Evolutionary conservation across 1,284 basidiomycete species (phyloP), one percentile per base, ranked within the genome.

Genomic region (Pholiota adiposa): DNA sequence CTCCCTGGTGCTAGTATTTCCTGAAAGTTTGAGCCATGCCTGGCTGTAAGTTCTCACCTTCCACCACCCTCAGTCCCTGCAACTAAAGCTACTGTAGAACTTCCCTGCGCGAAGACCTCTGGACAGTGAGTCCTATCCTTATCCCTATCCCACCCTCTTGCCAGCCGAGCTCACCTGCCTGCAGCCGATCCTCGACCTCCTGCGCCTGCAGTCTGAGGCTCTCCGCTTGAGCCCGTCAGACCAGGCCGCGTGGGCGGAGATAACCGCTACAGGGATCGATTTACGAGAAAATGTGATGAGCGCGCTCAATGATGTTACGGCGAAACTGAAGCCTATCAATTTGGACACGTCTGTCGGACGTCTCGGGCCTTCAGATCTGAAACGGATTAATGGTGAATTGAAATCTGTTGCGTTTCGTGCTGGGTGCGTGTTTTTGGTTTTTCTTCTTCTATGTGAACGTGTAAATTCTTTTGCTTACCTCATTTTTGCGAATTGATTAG

Each of bases 1-100:
- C 3, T 73, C 80, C 19, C 80, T 86, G 25, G 63, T 88, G 16
- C 68, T 93, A 34, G 77, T 93, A 60, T 94, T 93, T 69, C 92
- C 92, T 0, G 84, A 90, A 72, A 86, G 87, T 7, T 74, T 92
- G 59, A 88, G 86, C 59, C 86, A 88, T 63, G 69, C 76, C 36
- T 80, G 78, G 77, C 57, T 80, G 75, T 77, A 63, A 54, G 73
- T 69, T 5, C 16, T 38, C 4, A 14, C 3, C 4, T 38, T 38
- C 14, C 14, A 11, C n/a, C n/a, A 38, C 16, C 36, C 4, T 38
- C 14, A 38, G 14, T n/a, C 5, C 14, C 6, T 16, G 36, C 29
- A 5, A n/a, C 29, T 31, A 31, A 38, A 38, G 14, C 16, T 12
- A 7, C 14, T 23, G 62, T 65, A 65, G 75, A 66, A 64, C 76